phyloP scores from a whole-genome alignment of 768 basidiomycete genomes.

The Termitomyces sp. region DNA sequence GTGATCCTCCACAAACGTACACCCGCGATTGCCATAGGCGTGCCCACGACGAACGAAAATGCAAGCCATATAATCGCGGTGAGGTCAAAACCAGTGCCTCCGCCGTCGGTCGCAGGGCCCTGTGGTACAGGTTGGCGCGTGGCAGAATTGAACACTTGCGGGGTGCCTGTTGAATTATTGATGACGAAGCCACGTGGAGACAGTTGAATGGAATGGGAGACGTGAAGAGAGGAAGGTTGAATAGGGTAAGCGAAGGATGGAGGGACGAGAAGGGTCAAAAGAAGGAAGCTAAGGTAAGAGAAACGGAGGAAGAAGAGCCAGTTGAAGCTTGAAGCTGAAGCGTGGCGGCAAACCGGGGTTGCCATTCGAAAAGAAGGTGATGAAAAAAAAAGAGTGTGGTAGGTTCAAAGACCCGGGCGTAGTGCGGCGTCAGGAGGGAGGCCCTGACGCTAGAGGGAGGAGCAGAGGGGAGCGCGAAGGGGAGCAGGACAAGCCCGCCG shows the following conservation, averaged over 20 bases:
- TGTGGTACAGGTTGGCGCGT: slow-evolving; percentile 44
- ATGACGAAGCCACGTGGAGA: slow-evolving; percentile 12
- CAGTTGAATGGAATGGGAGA: slow-evolving; percentile 2
- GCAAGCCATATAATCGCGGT: slow-evolving; percentile 54
- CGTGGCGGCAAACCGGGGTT: slow-evolving; percentile 6
- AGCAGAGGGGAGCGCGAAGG: not conserved
- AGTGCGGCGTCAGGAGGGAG: not conserved
- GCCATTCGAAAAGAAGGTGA: slow-evolving; percentile 9
- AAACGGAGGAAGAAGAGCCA: slow-evolving; percentile 7
- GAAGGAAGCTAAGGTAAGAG: not conserved
- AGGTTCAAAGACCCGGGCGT: slow-evolving; percentile 1
- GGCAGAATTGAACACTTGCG: slow-evolving; percentile 36
- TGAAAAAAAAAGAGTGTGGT: slow-evolving; percentile 15
- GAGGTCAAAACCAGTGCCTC: slow-evolving; percentile 38
- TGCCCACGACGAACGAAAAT: slow-evolving; percentile 45
- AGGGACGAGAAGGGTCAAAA: not conserved
- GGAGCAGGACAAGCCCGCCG: slow-evolving; percentile 3
- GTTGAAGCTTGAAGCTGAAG: not conserved
- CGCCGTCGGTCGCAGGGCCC: slow-evolving; percentile 52
- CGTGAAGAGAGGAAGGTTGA: slow-evolving; percentile 1
- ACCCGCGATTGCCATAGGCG: slow-evolving; percentile 49
- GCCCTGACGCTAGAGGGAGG: not conserved
- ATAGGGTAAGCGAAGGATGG: slow-evolving; percentile 1
- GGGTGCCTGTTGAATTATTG: slow-evolving; percentile 32
- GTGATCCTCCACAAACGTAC: slow-evolving; percentile 53